Percentiles rank a stretch among this genome's conserved stretches.
Conservation (phyloP, 306 rosid species). For the Biancaea sappan region DNA sequence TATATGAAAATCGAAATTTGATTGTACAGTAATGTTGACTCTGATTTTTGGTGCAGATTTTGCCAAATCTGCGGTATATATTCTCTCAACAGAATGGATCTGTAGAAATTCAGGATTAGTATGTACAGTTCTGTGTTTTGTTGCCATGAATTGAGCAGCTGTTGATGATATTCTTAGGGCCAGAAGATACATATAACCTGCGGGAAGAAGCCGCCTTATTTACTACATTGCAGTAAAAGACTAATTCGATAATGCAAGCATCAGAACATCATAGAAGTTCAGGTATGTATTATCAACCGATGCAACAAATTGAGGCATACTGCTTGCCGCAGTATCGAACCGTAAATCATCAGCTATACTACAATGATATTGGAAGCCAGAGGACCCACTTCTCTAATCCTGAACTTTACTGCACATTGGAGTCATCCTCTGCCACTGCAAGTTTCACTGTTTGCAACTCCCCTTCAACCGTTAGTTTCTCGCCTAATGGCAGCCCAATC, state of each 20-base stretch:
- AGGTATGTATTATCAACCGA: constrained; percentile 69
- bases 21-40: constrained; percentile 13
- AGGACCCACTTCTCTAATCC: constrained; percentile 43
- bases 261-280: constrained; percentile 69
- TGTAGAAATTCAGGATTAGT: neutral
- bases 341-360: constrained; percentile 49
- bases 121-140: constrained; percentile 3
- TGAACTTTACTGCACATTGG: constrained; percentile 75
- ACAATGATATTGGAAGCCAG: constrained; percentile 49
- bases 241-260: constrained; percentile 58
- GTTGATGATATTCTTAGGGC: constrained; percentile 14
- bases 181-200: neutral
- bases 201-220: constrained; percentile 19
- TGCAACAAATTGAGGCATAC: constrained; percentile 64
- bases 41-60: constrained; percentile 43
- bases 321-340: constrained; percentile 64
- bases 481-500: constrained; percentile 68
- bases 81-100: constrained; percentile 13
- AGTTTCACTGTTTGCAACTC: constrained; percentile 49
- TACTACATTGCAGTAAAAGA: neutral
- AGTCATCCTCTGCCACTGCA: constrained; percentile 67
- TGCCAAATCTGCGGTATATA: constrained; percentile 28
- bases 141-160: constrained; percentile 13
- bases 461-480: constrained; percentile 68
- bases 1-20: constrained; percentile 17